Conservation (phyloP, 768 basidiomycete genomes). For the Suillus lakei region DNA sequence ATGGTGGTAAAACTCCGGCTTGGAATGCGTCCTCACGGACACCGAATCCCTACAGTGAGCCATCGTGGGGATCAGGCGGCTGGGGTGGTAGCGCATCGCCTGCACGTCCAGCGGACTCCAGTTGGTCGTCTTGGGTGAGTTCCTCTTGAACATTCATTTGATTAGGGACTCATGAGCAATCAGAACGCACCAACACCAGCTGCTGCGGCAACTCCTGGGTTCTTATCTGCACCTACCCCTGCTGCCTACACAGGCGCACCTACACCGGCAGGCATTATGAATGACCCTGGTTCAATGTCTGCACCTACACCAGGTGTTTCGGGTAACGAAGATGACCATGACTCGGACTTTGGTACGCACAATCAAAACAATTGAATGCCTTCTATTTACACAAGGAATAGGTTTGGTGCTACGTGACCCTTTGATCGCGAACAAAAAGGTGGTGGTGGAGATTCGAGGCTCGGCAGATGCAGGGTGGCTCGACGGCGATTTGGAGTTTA, state of each 20-base stretch:
- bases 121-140: slow-evolving; percentile 39
- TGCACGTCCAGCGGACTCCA: slow-evolving; percentile 33
- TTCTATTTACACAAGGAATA: slow-evolving; percentile 34
- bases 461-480: slow-evolving; percentile 29
- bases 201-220: slow-evolving; percentile 44
- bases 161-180: slow-evolving; percentile 32
- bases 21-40: slow-evolving; percentile 56
- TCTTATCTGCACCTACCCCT: slow-evolving; percentile 35
- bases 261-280: slow-evolving; percentile 30
- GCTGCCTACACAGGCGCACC: slow-evolving; percentile 35
- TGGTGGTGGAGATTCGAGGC: slow-evolving; percentile 32
- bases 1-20: slow-evolving; percentile 54
- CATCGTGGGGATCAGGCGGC: slow-evolving; percentile 37
- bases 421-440: slow-evolving; percentile 30
- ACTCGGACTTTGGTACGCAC: slow-evolving; percentile 5
- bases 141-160: slow-evolving; percentile 34
- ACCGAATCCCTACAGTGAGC: slow-evolving; percentile 55
- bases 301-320: slow-evolving; percentile 37
- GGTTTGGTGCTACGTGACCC: slow-evolving; percentile 32
- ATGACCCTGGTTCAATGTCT: slow-evolving; percentile 21
- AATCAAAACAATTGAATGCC: not conserved
- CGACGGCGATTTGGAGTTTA: slow-evolving; percentile 33
- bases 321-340: slow-evolving; percentile 32
- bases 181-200: slow-evolving; percentile 45
- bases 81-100: slow-evolving; percentile 38